Base-by-base conservation (phyloP, 2,329 filamentous ascomycete genomes). In the Dothideomycetes sp. region DNA sequence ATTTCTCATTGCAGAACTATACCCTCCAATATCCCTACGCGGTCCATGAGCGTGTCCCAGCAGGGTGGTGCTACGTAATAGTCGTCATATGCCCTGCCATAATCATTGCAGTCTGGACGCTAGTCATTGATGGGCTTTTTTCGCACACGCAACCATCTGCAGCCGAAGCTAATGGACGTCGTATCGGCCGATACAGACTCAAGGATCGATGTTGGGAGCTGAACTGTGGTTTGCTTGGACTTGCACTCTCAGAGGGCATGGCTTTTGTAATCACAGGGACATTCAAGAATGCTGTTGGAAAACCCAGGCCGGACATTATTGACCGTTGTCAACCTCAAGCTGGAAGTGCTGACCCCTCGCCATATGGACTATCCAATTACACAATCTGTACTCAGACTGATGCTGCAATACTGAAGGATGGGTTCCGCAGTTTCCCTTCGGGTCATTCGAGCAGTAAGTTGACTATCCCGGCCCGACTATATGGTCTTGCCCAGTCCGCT, bases 191-290 rank as follows among this genome's bases (percentile, higher is more conserved):
- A 38, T 73, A 75, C 49, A 60, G 66, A 30, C 64, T 71, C 48
- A 70, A 70, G 49, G 70, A 75, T 47, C 62, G 73, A 15, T 51
- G 77, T n/a, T 77, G 73, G 73, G 72, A 77, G 54, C 58, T 77
- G 49, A 77, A 77, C 49, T 76, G 73, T 48, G 73, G 73, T 2
- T 64, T 76, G 9, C 52, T 77, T 18, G 73, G 73, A n/a, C 55
- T 77, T 41, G 51, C 71, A 12, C 54, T 77, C 31, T 66, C 70
- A 22, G 22, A 40, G 29, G 31, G 38, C 29, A 31, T 34, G 19
- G 33, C 32, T 36, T 17, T 35, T 18, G 18, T 10, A n/a, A 32
- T 32, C 32, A 27, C 15, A 44, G 59, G 70, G 29, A 67, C 65
- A 3, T 50, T 77, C 49, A 77, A 77, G 55, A 76, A 72, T 49